Percentiles rank a stretch among this genome's conserved stretches.
phyloP scores from a whole-genome alignment of 805 yeast species.

The Suhomyces pyralidae region DNA sequence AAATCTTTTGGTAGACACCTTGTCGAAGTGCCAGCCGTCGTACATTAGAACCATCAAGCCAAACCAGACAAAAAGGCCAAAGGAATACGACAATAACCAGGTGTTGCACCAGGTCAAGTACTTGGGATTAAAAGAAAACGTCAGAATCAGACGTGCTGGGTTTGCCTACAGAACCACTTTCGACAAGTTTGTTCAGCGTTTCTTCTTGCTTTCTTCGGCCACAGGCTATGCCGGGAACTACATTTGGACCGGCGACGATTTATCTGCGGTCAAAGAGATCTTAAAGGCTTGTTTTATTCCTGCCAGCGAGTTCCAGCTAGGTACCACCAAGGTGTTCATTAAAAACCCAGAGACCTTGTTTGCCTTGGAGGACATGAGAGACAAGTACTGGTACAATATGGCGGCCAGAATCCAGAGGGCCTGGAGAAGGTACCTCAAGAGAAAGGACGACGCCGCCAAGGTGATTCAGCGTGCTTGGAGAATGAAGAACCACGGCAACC shows the following conservation, averaged over 20 bases:
- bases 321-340: constrained; percentile 87
- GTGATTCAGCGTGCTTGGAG: constrained; percentile 81
- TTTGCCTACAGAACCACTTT: constrained; percentile 96
- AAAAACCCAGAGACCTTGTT: constrained; percentile 96
- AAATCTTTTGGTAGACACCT: constrained; percentile 80
- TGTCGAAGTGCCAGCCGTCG: constrained; percentile 89
- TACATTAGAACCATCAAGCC: constrained; percentile 98
- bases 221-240: constrained; percentile 89
- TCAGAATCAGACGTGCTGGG: constrained; percentile 96
- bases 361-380: constrained; percentile 94
- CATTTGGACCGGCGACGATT: constrained; percentile 56
- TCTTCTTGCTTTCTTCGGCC: constrained; percentile 78
- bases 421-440: constrained; percentile 78
- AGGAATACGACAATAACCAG: constrained; percentile 83
- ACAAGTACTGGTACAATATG: constrained; percentile 96
- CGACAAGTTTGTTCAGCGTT: constrained; percentile 93
- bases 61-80: constrained; percentile 86
- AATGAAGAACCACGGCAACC: constrained; percentile 73
- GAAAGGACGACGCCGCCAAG: constrained; percentile 83
- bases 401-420: constrained; percentile 97
- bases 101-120: constrained; percentile 95
- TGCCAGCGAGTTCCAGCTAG: constrained; percentile 79
- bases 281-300: constrained; percentile 65
- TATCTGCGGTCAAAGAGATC: constrained; percentile 50
- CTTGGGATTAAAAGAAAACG: constrained; percentile 94